Evolutionary conservation across 208 protist species (phyloP).

Genomic region (Leishmania lainsoni): DNA sequence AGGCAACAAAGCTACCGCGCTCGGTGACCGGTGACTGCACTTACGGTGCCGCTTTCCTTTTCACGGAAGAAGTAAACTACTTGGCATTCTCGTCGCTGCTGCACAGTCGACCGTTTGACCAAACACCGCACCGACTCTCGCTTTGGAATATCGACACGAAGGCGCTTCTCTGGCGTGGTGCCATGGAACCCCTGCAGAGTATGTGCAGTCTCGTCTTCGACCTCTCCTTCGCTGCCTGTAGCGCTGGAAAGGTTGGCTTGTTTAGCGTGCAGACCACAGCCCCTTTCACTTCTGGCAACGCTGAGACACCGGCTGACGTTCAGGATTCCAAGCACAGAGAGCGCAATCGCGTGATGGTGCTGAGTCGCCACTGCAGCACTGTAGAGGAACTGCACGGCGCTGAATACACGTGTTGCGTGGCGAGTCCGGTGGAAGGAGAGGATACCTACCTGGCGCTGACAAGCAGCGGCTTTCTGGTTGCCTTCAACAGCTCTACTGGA

Average conservation of each 20-base stretch:
- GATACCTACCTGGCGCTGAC: conserved; percentile 61
- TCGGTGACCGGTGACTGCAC: conserved; percentile 55
- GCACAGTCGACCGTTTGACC: conserved; percentile 30
- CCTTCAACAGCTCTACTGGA: conserved; percentile 59
- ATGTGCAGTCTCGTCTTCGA: conserved; percentile 53
- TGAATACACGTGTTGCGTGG: conserved; percentile 56
- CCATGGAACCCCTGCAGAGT: conserved; percentile 49
- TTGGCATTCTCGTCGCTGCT: conserved; percentile 77
- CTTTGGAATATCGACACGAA: conserved; percentile 51
- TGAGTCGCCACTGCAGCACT: conserved; percentile 58
- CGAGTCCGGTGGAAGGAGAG: conserved; percentile 19
- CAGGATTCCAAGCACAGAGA: neutral
- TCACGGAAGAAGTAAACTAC: conserved; percentile 41
- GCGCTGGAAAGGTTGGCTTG: conserved; percentile 39
- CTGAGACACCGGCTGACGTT: neutral
- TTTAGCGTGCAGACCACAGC: conserved; percentile 39
- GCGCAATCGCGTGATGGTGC: conserved; percentile 39
- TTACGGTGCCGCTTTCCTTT: conserved; percentile 64
- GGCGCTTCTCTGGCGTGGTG: conserved; percentile 73
- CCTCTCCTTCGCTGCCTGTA: conserved; percentile 62
- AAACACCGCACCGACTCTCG: conserved; percentile 50
- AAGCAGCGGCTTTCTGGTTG: conserved; percentile 59
- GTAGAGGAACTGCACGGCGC: conserved; percentile 64
- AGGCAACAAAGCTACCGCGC: conserved; percentile 51
- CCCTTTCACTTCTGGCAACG: no score